Percentiles rank a stretch among this genome's conserved stretches.
Conservation (phyloP, 2,329 filamentous ascomycete genomes). For the Fonsecaea multimorphosa region DNA sequence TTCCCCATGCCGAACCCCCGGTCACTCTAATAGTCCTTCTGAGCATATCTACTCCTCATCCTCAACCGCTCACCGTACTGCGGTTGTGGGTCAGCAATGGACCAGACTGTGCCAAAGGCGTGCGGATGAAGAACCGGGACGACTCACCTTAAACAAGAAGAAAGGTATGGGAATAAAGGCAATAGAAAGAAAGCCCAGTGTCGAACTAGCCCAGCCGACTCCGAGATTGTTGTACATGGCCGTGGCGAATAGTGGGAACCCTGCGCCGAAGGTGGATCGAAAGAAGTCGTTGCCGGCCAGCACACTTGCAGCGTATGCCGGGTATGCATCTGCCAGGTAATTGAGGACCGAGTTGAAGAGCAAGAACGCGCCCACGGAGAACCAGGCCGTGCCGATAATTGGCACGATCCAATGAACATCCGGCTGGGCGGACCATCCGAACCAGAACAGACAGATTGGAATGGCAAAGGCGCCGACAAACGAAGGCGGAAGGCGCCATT, state of each 20-base stretch:
- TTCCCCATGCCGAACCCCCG: too few relatives aligned
- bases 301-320: slow-evolving; percentile 47
- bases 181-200: slow-evolving; percentile 47
- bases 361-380: slow-evolving; percentile 48
- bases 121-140: slow-evolving; percentile 40
- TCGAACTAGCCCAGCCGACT: slow-evolving; percentile 47
- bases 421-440: slow-evolving; percentile 49
- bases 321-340: slow-evolving; percentile 42
- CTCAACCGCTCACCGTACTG: slow-evolving; percentile 31
- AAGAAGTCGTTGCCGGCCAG: slow-evolving; percentile 50
- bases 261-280: slow-evolving; percentile 48
- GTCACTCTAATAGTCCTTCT: slow-evolving; percentile 31
- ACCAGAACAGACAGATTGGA: slow-evolving; percentile 55
- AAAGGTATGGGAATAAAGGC: slow-evolving; percentile 44
- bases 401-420: slow-evolving; percentile 44
- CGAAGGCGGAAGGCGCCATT: slow-evolving; percentile 47
- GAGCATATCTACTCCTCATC: slow-evolving; percentile 28
- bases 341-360: slow-evolving; percentile 43
- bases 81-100: background rate
- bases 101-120: slow-evolving; percentile 19
- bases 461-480: slow-evolving; percentile 49
- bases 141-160: slow-evolving; percentile 39
- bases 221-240: slow-evolving; percentile 47
- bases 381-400: slow-evolving; percentile 44
- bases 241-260: slow-evolving; percentile 45